Evolutionary conservation across 805 yeast species (phyloP).

Genomic region (Cyberlindnera xylosilytica): DNA sequence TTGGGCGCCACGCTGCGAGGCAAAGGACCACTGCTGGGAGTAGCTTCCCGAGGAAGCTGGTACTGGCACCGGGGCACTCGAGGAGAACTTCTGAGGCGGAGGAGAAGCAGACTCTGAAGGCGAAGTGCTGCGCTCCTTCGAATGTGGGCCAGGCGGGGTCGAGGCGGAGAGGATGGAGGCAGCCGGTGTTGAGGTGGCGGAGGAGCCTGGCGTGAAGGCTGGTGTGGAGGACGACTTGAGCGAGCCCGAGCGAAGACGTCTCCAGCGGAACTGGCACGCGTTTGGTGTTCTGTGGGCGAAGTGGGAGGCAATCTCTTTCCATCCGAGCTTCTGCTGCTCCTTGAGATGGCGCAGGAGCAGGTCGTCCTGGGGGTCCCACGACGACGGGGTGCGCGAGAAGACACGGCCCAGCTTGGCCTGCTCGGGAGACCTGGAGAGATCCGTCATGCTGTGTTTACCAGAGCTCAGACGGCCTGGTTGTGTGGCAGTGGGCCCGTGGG

Average conservation of each 20-base stretch:
- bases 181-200: conserved; percentile 11
- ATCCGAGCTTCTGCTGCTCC: conserved; percentile 79
- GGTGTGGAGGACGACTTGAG: conserved; percentile 27
- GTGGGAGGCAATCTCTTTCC: conserved; percentile 83
- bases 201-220: neutral
- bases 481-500: neutral
- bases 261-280: conserved; percentile 89
- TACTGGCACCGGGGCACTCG: conserved; percentile 15
- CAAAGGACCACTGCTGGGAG: conserved; percentile 12
- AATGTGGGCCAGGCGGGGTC: too few relatives aligned
- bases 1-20: neutral
- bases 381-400: conserved; percentile 41
- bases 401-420: conserved; percentile 23
- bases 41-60: conserved; percentile 5
- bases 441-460: too few relatives aligned
- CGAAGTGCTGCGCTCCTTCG: too few relatives aligned
- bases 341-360: conserved; percentile 67
- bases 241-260: conserved; percentile 54
- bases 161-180: conserved; percentile 17
- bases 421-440: conserved; percentile 1
- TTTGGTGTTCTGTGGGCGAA: conserved; percentile 81
- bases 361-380: conserved; percentile 84
- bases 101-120: too few relatives aligned
- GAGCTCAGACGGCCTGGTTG: too few relatives aligned
- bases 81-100: too few relatives aligned